Evolutionary conservation across 495 filamentous ascomycete genomes (phyloP).

Genomic region (Choiromyces venosus): DNA sequence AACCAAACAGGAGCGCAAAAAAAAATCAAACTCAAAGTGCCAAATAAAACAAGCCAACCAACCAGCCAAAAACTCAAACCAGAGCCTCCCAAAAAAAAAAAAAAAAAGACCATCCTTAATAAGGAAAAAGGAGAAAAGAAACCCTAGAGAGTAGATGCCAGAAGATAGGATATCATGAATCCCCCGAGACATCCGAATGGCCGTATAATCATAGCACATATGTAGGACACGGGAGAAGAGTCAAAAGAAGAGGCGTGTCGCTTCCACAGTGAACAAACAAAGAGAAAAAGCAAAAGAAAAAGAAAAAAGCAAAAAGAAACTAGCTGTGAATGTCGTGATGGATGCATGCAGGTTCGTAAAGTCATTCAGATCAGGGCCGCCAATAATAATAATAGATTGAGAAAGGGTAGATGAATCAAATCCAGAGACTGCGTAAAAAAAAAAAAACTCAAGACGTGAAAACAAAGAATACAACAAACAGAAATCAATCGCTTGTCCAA

Average conservation of each 20-base stretch:
- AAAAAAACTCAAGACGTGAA: not conserved
- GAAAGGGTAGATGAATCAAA: not conserved
- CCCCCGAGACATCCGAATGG: not conserved
- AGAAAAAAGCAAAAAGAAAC: not conserved
- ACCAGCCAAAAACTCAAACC: not conserved
- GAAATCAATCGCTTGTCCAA: not conserved
- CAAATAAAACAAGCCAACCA: no score
- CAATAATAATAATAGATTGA: not conserved
- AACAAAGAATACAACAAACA: not conserved
- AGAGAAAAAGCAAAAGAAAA: not conserved
- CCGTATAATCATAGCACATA: not conserved
- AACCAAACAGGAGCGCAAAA: not conserved
- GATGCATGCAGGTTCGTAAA: slow-evolving; percentile 1
- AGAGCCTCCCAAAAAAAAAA: not conserved
- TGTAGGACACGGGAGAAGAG: not conserved
- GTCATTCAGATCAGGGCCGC: not conserved
- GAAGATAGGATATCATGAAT: not conserved
- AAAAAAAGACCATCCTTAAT: not conserved
- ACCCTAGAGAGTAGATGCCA: not conserved
- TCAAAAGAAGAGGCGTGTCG: not conserved
- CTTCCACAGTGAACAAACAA: not conserved
- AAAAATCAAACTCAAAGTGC: not conserved
- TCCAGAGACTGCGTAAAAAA: not conserved
- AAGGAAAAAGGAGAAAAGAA: not conserved
- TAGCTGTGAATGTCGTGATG: not conserved